Percentiles rank a stretch among this genome's conserved stretches.
phyloP scores from a whole-genome alignment of 345 rosid genomes.

The Aquilaria malaccensis region DNA sequence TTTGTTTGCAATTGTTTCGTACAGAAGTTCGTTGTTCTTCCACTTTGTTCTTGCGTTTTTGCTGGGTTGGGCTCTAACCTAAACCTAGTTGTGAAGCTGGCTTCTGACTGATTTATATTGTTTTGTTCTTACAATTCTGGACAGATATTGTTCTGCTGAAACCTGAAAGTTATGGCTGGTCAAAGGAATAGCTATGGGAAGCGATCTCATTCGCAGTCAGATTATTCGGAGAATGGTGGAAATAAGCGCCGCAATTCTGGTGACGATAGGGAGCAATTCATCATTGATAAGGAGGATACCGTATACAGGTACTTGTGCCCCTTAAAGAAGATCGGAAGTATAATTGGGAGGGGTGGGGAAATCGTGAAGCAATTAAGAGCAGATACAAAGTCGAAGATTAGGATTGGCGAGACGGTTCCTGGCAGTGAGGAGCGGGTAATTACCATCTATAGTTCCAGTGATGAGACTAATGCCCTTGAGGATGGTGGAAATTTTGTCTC shows the following conservation, averaged over 20 bases:
- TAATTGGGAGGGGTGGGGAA: conserved; percentile 93
- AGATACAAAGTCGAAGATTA: conserved; percentile 82
- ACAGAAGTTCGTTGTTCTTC: too few relatives aligned
- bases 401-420: conserved; percentile 70
- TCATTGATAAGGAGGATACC: conserved; percentile 62
- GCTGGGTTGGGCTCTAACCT: too few relatives aligned
- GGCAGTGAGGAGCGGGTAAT: conserved; percentile 91
- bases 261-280: conserved; percentile 63
- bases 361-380: conserved; percentile 81
- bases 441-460: conserved; percentile 80
- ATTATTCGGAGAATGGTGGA: conserved; percentile 47
- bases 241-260: conserved; percentile 66
- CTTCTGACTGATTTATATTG: too few relatives aligned
- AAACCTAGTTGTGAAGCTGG: too few relatives aligned
- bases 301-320: conserved; percentile 89
- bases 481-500: conserved; percentile 46
- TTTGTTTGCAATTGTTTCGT: too few relatives aligned
- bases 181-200: conserved; percentile 79
- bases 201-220: conserved; percentile 70
- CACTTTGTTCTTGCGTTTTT: too few relatives aligned
- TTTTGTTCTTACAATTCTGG: too few relatives aligned
- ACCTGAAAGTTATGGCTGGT: conserved; percentile 45
- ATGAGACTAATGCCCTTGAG: conserved; percentile 67
- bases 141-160: neutral
- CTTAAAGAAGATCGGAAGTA: conserved; percentile 77